Evolutionary conservation across 805 yeast genomes (phyloP), one percentile per base, ranked within the genome.

Genomic region (Lipomyces anomalus): DNA sequence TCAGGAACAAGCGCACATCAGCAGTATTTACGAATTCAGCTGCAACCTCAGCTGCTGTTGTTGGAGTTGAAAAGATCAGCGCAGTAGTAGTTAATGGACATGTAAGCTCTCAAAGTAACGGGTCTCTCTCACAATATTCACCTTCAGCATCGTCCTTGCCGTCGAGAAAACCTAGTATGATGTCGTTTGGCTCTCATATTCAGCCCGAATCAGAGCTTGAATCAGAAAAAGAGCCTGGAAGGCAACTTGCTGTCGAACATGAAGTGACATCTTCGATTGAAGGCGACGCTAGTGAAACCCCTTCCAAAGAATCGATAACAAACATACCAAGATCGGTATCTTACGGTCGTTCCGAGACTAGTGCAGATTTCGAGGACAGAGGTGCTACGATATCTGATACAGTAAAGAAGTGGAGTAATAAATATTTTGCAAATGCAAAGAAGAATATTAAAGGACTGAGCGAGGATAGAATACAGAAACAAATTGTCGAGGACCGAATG

Each of bases 61-160:
- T 50, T 22, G 54, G 43, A 16, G 47, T 52, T 6, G 54, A 50
- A 22, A 33, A 43, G 3, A 49, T 50, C 22, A 50, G 42, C 28
- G 47, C 47, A 28, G 54, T 48, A 13, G 53, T 48, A 21, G 54
- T 50, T 4, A 52, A 50, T 17, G 54, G 54, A 2, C 44, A 50
- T 22, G 49, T 50, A 2, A n/a, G n/a, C n/a, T n/a, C n/a, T n/a
- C n/a, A n/a, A n/a, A n/a, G 46, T 42, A 20, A 38, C 42, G 13
- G 39, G 47, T 22, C 53, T 40, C 28, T 40, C 17, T 35, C 46
- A 9, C 43, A 38, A 22, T 40, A 50, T 35, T 28, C 32, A 28
- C 13, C 32, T 28, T 28, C 32, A 28, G 13, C 32, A 16, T 26
- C 53, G 22, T 21, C 42, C 26, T 47, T 47, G 21, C 44, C 52